Conservation (phyloP, 2,329 filamentous ascomycete species). For the Diaporthe velutina region DNA sequence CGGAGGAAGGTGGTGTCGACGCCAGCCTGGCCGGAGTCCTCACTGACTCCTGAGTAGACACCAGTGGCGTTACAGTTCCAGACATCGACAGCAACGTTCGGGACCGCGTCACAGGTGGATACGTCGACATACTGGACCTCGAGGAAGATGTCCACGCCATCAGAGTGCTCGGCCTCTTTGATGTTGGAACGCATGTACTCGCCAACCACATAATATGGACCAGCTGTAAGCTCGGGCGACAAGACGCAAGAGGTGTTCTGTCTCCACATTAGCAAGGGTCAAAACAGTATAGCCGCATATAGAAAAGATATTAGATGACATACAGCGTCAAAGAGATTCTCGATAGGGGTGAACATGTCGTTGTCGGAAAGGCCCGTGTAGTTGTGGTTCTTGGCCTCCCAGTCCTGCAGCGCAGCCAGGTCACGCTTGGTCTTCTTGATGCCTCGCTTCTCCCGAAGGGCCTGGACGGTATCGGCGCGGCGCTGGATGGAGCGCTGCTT, state of each 20-base stretch:
- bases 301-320: background rate
- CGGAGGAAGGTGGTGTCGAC: constrained; percentile 39
- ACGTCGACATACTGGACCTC: constrained; percentile 50
- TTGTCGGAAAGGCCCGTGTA: constrained; percentile 45
- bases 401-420: constrained; percentile 49
- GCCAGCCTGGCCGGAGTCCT: constrained; percentile 43
- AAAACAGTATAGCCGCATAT: background rate
- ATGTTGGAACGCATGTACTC: constrained; percentile 60
- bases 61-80: constrained; percentile 59
- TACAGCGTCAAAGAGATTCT: constrained; percentile 48
- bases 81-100: constrained; percentile 56
- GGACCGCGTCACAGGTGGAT: constrained; percentile 60
- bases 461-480: constrained; percentile 53
- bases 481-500: constrained; percentile 55
- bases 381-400: constrained; percentile 52
- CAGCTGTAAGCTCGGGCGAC: constrained; percentile 51
- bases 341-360: constrained; percentile 50
- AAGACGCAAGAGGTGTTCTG: constrained; percentile 51
- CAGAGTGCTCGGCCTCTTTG: constrained; percentile 52
- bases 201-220: constrained; percentile 55
- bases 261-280: background rate
- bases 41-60: constrained; percentile 53
- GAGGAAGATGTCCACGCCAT: constrained; percentile 57
- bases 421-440: constrained; percentile 51
- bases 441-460: constrained; percentile 54